phyloP scores from a whole-genome alignment of 1,284 basidiomycete genomes.

The Leccinum pachyderme region DNA sequence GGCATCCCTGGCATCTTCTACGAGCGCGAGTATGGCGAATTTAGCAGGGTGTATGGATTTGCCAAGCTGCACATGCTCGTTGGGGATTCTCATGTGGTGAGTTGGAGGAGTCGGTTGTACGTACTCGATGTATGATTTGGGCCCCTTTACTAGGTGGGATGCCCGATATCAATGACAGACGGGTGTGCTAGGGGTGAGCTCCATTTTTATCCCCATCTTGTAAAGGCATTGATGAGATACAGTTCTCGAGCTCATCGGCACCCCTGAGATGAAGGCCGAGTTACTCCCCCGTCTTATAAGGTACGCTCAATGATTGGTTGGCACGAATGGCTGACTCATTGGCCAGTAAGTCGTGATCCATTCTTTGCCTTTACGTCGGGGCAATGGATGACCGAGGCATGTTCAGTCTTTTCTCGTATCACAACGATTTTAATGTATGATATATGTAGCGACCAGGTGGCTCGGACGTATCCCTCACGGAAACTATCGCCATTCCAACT shows the following conservation, averaged over 20 bases:
- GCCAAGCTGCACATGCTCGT: constrained; percentile 60
- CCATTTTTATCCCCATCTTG: constrained; percentile 5
- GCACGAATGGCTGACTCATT: not conserved
- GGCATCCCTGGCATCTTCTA: constrained; percentile 66
- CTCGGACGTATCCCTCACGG: constrained; percentile 74
- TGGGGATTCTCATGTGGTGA: constrained; percentile 61
- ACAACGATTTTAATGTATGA: constrained; percentile 2
- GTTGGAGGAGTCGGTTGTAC: constrained; percentile 9
- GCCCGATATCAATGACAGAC: constrained; percentile 78
- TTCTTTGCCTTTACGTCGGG: constrained; percentile 66
- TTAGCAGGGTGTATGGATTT: constrained; percentile 61
- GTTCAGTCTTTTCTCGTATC: constrained; percentile 4
- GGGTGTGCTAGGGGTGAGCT: constrained; percentile 64
- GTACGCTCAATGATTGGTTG: constrained; percentile 32
- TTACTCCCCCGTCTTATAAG: constrained; percentile 59
- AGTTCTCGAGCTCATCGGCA: constrained; percentile 68
- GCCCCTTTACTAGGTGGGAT: constrained; percentile 52
- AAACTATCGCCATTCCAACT: constrained; percentile 56
- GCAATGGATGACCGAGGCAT: constrained; percentile 83
- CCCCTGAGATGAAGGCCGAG: constrained; percentile 54
- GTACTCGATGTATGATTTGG: not conserved
- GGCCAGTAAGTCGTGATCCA: constrained; percentile 56
- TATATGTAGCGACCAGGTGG: constrained; percentile 63
- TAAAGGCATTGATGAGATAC: constrained; percentile 1
- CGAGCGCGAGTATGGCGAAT: constrained; percentile 54